A percentile compares a stretch with the other conserved stretches of the same genome.
Evolutionary conservation across 495 filamentous ascomycete genomes (phyloP).

Genomic region (Hapsidospora chrysogenum): DNA sequence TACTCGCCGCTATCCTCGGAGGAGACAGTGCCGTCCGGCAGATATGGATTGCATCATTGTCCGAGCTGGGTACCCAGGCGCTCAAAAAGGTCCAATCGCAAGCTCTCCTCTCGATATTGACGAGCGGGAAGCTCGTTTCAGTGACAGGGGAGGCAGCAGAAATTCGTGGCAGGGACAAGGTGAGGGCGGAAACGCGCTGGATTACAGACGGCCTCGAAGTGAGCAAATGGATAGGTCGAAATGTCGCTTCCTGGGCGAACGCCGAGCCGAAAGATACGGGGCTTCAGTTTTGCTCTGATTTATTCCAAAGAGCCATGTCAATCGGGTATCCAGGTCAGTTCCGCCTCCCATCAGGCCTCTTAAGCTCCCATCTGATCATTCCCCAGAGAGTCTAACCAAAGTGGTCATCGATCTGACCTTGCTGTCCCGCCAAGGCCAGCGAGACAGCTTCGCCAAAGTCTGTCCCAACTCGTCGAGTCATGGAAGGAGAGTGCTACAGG

Average conservation of each 20-base stretch:
- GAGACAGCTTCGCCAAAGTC: conserved; percentile 17
- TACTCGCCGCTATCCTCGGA: conserved; percentile 37
- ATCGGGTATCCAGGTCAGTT: conserved; percentile 57
- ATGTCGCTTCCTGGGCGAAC: conserved; percentile 35
- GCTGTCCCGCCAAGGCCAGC: conserved; percentile 16
- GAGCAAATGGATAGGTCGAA: conserved; percentile 56
- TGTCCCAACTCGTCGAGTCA: conserved; percentile 30
- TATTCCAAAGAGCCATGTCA: conserved; percentile 48
- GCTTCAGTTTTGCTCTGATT: conserved; percentile 37
- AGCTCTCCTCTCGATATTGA: conserved; percentile 36
- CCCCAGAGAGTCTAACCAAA: conserved; percentile 38
- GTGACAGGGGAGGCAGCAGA: conserved; percentile 60
- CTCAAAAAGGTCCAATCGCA: conserved; percentile 14
- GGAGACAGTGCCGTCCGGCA: conserved; percentile 32
- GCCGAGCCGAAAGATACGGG: conserved; percentile 19
- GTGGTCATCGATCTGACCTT: conserved; percentile 29
- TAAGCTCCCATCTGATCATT: too few relatives aligned
- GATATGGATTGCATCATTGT: conserved; percentile 27
- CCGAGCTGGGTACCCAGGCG: not conserved
- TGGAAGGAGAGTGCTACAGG: conserved; percentile 39
- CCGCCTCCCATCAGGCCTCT: not conserved
- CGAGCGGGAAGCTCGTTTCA: conserved; percentile 54
- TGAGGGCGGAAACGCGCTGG: conserved; percentile 32
- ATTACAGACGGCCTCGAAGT: conserved; percentile 47
- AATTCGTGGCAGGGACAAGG: conserved; percentile 14